Evolutionary conservation across 495 filamentous ascomycete genomes (phyloP).

Genomic region (Penicillium steckii): DNA sequence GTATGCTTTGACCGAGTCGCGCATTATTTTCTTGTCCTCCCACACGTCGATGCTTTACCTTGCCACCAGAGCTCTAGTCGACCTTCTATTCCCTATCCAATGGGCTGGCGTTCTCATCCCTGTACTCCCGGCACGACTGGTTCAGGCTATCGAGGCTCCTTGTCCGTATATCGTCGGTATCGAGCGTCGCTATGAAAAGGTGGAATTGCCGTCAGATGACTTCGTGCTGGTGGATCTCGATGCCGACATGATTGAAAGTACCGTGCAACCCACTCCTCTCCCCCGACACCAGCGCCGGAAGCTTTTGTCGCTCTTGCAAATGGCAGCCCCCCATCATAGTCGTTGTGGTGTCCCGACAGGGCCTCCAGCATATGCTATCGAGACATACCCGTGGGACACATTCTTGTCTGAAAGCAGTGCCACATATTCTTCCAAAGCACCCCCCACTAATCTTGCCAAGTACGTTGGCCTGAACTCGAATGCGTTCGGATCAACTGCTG

Average conservation of each 20-base stretch:
- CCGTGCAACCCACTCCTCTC: conserved; percentile 66
- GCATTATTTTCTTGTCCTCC: conserved; percentile 93
- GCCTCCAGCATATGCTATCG: conserved; percentile 89
- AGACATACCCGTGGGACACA: conserved; percentile 85
- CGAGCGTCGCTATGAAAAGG: conserved; percentile 87
- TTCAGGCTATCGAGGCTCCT: conserved; percentile 89
- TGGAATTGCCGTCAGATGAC: conserved; percentile 93
- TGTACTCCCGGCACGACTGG: conserved; percentile 79
- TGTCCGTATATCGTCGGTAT: conserved; percentile 97
- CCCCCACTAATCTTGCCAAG: conserved; percentile 71
- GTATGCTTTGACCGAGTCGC: conserved; percentile 87
- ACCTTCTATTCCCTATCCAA: conserved; percentile 83
- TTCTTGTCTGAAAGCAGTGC: conserved; percentile 83
- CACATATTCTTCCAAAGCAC: conserved; percentile 69
- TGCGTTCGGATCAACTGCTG: conserved; percentile 69
- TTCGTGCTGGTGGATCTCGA: conserved; percentile 95
- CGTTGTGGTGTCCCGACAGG: conserved; percentile 83
- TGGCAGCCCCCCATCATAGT: conserved; percentile 86
- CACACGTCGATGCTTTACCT: conserved; percentile 96
- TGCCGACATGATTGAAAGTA: conserved; percentile 82
- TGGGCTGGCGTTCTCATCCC: conserved; percentile 95
- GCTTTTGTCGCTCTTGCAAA: conserved; percentile 80
- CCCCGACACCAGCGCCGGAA: conserved; percentile 90
- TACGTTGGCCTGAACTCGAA: conserved; percentile 86
- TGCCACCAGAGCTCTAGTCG: conserved; percentile 77